A percentile compares a stretch with the other conserved stretches of the same genome.
Conservation (phyloP, 257 asterid species). For the Penstemon barbatus region DNA sequence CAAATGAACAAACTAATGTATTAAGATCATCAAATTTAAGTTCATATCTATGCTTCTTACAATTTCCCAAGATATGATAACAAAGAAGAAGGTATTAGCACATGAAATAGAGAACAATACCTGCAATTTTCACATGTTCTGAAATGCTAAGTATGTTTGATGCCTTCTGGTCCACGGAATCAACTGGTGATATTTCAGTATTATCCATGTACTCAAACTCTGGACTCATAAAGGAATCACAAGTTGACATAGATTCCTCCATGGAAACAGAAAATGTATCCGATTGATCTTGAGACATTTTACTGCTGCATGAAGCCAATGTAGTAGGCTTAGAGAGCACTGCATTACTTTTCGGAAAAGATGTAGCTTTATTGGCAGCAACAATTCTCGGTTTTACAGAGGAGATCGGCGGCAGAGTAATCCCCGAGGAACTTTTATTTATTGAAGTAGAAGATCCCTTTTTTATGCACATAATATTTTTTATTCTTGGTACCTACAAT, state of each 20-base stretch:
- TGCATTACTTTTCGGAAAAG: constrained; percentile 38
- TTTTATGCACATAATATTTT: constrained; percentile 65
- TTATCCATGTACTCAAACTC: constrained; percentile 83
- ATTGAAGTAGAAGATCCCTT: constrained; percentile 53
- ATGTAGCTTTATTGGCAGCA: constrained; percentile 34
- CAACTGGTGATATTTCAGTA: constrained; percentile 50
- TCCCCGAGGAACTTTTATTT: constrained; percentile 40
- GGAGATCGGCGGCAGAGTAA: constrained; percentile 34
- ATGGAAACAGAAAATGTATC: constrained; percentile 63
- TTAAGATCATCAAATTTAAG: not conserved
- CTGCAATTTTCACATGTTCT: constrained; percentile 48
- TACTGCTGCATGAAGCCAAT: constrained; percentile 37
- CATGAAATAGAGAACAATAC: constrained; percentile 37
- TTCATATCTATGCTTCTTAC: not conserved
- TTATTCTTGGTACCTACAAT: constrained; percentile 63
- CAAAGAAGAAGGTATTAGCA: constrained; percentile 1
- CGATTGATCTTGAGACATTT: constrained; percentile 49
- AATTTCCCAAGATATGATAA: not conserved
- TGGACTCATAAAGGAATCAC: constrained; percentile 82
- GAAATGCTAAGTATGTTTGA: constrained; percentile 64
- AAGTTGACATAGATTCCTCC: constrained; percentile 90
- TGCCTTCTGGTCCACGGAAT: constrained; percentile 67
- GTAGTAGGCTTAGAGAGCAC: constrained; percentile 29
- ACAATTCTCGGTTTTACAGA: constrained; percentile 45
- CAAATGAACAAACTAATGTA: not conserved